Conservation (phyloP, 495 filamentous ascomycete genomes). For the Podospora bellae-mahoneyi region DNA sequence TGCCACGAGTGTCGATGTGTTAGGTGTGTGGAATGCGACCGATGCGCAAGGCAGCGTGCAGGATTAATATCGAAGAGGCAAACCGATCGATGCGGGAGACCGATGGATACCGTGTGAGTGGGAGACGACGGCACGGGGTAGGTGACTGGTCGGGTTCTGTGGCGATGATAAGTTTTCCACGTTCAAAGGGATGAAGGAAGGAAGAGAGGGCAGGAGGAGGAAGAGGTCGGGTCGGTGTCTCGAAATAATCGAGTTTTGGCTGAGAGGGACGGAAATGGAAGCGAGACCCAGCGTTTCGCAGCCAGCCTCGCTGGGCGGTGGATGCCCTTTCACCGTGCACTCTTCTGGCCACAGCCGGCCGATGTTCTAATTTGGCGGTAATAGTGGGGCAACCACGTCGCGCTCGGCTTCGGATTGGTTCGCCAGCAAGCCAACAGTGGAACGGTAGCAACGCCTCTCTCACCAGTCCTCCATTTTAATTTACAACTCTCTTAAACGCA, state of each 20-base stretch:
- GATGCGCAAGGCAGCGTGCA: conserved; percentile 6
- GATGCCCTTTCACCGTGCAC: not conserved
- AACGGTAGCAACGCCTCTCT: not conserved
- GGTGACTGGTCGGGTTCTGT: not conserved
- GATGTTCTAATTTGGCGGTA: not conserved
- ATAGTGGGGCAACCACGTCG: conserved; percentile 1
- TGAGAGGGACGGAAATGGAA: conserved; percentile 2
- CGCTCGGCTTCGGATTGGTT: not conserved
- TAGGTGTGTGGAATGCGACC: conserved; percentile 4
- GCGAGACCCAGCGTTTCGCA: not conserved
- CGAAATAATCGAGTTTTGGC: conserved; percentile 7
- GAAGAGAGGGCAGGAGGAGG: not conserved
- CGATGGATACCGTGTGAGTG: not conserved
- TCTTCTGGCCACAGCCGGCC: not conserved
- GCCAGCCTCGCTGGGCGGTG: conserved; percentile 4
- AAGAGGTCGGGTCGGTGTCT: not conserved
- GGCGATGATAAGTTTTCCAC: no score
- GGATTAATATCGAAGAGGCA: conserved; percentile 1
- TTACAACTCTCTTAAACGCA: not conserved
- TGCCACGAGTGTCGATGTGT: conserved; percentile 4
- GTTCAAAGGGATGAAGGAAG: not conserved
- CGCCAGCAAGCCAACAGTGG: not conserved
- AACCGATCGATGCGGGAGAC: conserved; percentile 6
- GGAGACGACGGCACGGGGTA: not conserved
- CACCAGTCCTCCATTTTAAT: not conserved